Evolutionary conservation across 305 asterid species (phyloP).

Genomic region (Fraxinus latifolia): DNA sequence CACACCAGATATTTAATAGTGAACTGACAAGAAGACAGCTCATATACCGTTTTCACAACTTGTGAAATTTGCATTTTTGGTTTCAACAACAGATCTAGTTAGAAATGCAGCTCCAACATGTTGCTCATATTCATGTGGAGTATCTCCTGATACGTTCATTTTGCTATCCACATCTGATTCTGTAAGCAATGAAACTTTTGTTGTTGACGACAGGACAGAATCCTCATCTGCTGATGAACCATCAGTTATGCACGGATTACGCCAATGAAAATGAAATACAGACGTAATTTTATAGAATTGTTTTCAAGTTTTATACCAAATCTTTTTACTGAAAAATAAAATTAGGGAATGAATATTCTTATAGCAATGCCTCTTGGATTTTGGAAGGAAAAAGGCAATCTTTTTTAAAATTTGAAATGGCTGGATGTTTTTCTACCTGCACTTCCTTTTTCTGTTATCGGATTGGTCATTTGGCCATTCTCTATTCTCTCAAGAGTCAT

Average conservation of each 20-base stretch:
- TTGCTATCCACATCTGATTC: constrained; percentile 4
- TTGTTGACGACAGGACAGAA: not conserved
- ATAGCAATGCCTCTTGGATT: not conserved
- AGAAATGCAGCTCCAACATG: constrained; percentile 5
- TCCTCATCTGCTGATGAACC: constrained; percentile 26
- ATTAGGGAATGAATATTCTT: not conserved
- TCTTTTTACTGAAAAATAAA: not conserved
- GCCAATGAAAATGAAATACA: not conserved
- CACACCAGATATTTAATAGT: not conserved
- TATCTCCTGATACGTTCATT: constrained; percentile 19
- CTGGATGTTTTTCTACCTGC: constrained; percentile 31
- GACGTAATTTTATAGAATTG: not conserved
- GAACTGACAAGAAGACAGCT: not conserved
- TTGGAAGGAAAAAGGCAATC: not conserved
- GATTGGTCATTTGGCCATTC: constrained; percentile 28
- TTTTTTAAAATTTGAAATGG: not conserved
- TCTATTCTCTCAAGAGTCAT: constrained; percentile 24
- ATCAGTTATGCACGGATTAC: constrained; percentile 5
- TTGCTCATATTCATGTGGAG: constrained; percentile 22
- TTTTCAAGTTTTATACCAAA: not conserved
- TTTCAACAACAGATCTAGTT: constrained; percentile 6
- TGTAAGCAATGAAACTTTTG: not conserved
- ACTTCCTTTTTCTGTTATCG: constrained; percentile 25
- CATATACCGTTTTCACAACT: constrained; percentile 19
- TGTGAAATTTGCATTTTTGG: constrained; percentile 7